Conservation (phyloP, 108 stramenopile species). For the Cyclotella distinguenda region DNA sequence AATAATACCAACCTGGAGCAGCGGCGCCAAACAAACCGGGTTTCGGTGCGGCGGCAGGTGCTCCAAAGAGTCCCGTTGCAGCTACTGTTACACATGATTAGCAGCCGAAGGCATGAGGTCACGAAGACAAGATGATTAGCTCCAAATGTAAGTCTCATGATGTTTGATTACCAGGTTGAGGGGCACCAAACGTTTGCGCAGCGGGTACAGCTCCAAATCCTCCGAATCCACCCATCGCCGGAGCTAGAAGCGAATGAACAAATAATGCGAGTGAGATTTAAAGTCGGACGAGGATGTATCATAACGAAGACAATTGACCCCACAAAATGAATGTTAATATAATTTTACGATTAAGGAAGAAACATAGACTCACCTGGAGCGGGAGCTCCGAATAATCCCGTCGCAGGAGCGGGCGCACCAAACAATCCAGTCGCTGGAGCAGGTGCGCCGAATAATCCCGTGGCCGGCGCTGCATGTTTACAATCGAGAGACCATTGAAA, state of each 20-base stretch:
- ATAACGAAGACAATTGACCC: too few relatives aligned
- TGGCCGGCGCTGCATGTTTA: conserved; percentile 33
- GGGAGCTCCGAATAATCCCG: background rate
- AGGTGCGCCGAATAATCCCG: conserved; percentile 64
- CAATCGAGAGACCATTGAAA: background rate
- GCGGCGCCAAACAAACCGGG: conserved; percentile 61
- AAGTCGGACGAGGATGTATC: too few relatives aligned
- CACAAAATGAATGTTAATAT: too few relatives aligned
- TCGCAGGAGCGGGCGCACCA: conserved; percentile 28
- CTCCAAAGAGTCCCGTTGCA: conserved; percentile 63
- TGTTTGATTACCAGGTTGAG: conserved; percentile 1
- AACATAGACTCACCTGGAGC: too few relatives aligned
- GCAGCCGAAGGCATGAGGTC: too few relatives aligned
- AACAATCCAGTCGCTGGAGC: too few relatives aligned
- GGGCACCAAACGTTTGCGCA: conserved; percentile 44
- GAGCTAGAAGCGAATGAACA: conserved; percentile 20
- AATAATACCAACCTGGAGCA: too few relatives aligned
- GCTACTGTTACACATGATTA: conserved; percentile 16
- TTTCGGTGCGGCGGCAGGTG: conserved; percentile 61
- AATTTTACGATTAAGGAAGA: too few relatives aligned
- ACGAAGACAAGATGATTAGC: background rate
- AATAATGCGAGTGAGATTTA: too few relatives aligned
- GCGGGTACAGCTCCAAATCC: conserved; percentile 65
- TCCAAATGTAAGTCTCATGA: background rate
- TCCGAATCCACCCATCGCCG: conserved; percentile 42